A percentile compares a stretch with the other conserved stretches of the same genome.
Evolutionary conservation across 129 eudicot species (phyloP).

Genomic region (Deinandra increscens): DNA sequence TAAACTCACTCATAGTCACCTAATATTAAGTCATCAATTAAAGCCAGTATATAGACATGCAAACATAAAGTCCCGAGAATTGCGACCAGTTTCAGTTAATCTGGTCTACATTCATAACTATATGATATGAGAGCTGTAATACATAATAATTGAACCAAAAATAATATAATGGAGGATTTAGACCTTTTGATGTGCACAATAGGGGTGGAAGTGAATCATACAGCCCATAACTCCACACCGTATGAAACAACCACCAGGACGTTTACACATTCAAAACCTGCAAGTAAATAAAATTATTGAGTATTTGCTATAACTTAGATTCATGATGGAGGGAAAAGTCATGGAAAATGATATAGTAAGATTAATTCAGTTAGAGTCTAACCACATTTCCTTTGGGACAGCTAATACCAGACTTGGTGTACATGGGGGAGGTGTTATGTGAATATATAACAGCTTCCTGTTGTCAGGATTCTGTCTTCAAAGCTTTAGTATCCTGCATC

Average conservation of each 20-base stretch:
- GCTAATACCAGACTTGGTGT: constrained; percentile 48
- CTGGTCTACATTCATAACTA: too few species aligned
- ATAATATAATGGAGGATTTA: constrained; percentile 4
- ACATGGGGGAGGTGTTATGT: too few species aligned
- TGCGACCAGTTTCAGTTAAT: too few species aligned
- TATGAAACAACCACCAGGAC: constrained; percentile 62
- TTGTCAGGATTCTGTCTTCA: too few species aligned
- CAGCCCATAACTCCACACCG: constrained; percentile 50
- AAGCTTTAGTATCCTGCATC: too few species aligned
- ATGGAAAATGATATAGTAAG: not conserved
- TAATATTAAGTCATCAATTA: too few species aligned
- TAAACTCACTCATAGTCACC: too few species aligned
- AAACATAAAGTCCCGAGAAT: too few species aligned
- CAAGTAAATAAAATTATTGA: not conserved
- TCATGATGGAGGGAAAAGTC: constrained; percentile 5
- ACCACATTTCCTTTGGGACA: constrained; percentile 40
- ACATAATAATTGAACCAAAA: too few species aligned
- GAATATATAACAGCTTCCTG: too few species aligned
- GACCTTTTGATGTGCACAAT: constrained; percentile 73
- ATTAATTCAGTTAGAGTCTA: constrained; percentile 18
- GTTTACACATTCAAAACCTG: constrained; percentile 58
- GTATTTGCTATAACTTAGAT: constrained; percentile 6
- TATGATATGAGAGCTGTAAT: too few species aligned
- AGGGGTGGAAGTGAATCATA: constrained; percentile 50
- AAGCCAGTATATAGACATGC: too few species aligned